Conservation (phyloP, 345 rosid species). For the Populus tremula region DNA sequence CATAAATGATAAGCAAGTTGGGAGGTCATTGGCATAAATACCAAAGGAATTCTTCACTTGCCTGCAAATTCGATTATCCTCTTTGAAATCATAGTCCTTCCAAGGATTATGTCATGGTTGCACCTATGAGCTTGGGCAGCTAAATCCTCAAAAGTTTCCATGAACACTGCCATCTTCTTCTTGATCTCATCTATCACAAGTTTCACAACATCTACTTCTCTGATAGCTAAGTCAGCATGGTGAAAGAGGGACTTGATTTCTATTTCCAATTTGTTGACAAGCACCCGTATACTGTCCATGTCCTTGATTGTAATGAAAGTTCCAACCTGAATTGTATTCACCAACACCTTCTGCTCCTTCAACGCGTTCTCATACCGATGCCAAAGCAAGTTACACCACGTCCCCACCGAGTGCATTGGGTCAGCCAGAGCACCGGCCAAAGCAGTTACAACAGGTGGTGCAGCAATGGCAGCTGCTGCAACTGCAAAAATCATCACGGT, state of each 20-base stretch:
- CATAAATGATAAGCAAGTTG: neutral
- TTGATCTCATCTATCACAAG: conserved; percentile 76
- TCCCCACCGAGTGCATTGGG: conserved; percentile 69
- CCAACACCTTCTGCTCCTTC: conserved; percentile 54
- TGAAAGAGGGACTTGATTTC: conserved; percentile 53
- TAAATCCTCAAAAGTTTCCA: conserved; percentile 56
- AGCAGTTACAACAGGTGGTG: conserved; percentile 68
- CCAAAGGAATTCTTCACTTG: conserved; percentile 27
- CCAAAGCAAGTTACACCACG: conserved; percentile 76
- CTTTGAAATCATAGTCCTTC: conserved; percentile 67
- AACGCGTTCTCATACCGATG: conserved; percentile 49
- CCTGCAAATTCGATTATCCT: conserved; percentile 50
- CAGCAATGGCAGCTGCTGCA: conserved; percentile 82
- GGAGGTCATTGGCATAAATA: conserved; percentile 11
- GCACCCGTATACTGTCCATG: conserved; percentile 60
- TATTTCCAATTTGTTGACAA: conserved; percentile 52
- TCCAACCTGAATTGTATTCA: conserved; percentile 43
- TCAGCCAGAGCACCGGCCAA: conserved; percentile 66
- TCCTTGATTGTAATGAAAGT: conserved; percentile 55
- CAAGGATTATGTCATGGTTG: conserved; percentile 61
- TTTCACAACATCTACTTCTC: conserved; percentile 52
- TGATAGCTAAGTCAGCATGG: conserved; percentile 48
- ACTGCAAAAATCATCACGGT: conserved; percentile 77
- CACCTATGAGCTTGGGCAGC: conserved; percentile 60
- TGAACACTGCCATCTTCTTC: conserved; percentile 59